These are phyloP conservation scores for Cryptococcus depauperatus DNA, from an alignment of 1,284 basidiomycete species.

Conservation along the genomic window DNA sequence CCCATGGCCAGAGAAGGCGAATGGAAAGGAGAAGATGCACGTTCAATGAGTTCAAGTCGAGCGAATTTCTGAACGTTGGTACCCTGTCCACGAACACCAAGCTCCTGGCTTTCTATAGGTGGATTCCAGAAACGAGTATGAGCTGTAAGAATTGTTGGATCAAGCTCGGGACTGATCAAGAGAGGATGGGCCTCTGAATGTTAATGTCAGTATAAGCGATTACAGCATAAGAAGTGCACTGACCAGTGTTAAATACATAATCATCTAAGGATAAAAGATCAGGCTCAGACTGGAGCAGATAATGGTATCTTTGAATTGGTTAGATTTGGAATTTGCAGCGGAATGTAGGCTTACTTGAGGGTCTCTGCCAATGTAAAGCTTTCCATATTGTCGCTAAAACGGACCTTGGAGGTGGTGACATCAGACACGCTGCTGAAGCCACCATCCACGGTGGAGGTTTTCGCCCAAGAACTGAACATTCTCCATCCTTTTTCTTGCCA, in stretches of 20 bases:
- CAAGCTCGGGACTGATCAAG: constrained; percentile 27
- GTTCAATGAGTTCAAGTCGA: constrained; percentile 19
- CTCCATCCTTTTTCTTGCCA: constrained; percentile 55
- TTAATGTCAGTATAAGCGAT: neutral
- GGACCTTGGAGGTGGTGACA: constrained; percentile 44
- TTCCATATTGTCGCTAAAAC: constrained; percentile 45
- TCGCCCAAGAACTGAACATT: constrained; percentile 53
- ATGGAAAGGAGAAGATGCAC: constrained; percentile 1
- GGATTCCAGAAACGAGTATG: constrained; percentile 28
- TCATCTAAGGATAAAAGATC: constrained; percentile 52
- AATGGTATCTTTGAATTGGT: constrained; percentile 42
- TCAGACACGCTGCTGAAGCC: constrained; percentile 47
- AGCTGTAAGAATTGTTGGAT: constrained; percentile 9
- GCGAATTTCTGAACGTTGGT: constrained; percentile 41
- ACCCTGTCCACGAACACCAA: constrained; percentile 37
- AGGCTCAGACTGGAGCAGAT: constrained; percentile 49
- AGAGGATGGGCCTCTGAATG: constrained; percentile 43
- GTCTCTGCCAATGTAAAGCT: constrained; percentile 53
- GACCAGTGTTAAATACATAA: constrained; percentile 51
- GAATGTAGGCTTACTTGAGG: constrained; percentile 41
- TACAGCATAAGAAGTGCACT: constrained; percentile 4
- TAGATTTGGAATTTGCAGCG: neutral
- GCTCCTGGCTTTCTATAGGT: constrained; percentile 8
- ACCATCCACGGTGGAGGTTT: constrained; percentile 36
- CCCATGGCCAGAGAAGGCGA: constrained; percentile 1